These are phyloP conservation scores for Candida chauliodis DNA, from an alignment of 805 yeast species.

Conservation along the genomic window DNA sequence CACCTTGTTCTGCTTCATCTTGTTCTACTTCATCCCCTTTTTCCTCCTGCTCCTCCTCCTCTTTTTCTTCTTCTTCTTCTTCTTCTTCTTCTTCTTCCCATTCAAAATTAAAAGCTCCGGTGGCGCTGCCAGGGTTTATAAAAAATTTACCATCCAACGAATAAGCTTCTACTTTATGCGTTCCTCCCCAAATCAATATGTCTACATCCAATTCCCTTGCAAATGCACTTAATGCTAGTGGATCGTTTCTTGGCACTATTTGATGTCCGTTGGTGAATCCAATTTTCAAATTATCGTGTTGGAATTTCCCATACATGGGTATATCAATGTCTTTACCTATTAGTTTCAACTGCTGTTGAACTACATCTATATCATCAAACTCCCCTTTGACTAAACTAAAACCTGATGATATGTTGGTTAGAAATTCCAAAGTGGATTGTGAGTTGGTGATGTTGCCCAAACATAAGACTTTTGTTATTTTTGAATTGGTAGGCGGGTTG, in stretches of 20 bases:
- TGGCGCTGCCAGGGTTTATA: slow-evolving; percentile 95
- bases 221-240: slow-evolving; percentile 72
- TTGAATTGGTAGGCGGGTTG: slow-evolving; percentile 50
- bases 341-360: slow-evolving; percentile 27
- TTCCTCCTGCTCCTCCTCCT: slow-evolving; percentile 34
- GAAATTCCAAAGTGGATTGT: slow-evolving; percentile 56
- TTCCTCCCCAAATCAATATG: slow-evolving; percentile 87
- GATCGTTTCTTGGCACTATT: slow-evolving; percentile 81
- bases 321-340: slow-evolving; percentile 23
- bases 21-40: slow-evolving; percentile 45
- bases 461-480: slow-evolving; percentile 79
- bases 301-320: slow-evolving; percentile 63
- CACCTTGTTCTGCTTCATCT: slow-evolving; percentile 38
- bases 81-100: slow-evolving; percentile 56
- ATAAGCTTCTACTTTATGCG: slow-evolving; percentile 90
- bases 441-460: slow-evolving; percentile 81
- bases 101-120: slow-evolving; percentile 75
- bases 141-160: slow-evolving; percentile 90
- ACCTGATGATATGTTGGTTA: slow-evolving; percentile 66
- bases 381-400: slow-evolving; percentile 81
- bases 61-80: slow-evolving; percentile 37
- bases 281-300: slow-evolving; percentile 67
- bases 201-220: slow-evolving; percentile 94
- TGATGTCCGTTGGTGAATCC: slow-evolving; percentile 86
- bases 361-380: slow-evolving; percentile 51